Evolutionary conservation across 345 rosid genomes (phyloP), one percentile per base, ranked within the genome.

Genomic region (Garcia nutans): DNA sequence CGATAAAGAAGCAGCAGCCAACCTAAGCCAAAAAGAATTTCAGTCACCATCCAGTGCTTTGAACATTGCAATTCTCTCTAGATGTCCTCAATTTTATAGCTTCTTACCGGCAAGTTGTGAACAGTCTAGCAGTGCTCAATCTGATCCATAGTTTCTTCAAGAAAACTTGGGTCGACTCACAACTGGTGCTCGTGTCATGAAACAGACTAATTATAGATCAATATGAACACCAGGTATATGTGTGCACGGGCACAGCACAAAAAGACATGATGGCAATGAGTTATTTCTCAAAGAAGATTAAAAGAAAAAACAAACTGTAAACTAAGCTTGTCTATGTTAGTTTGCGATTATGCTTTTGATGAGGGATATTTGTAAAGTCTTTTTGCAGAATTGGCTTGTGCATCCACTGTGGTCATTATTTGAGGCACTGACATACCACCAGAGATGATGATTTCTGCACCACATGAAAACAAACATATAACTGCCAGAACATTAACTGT

Each of bases 341-440:
- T 42, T 2, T 16, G 1, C 23, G 10, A 3, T 42, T 20, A 65
- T 20, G n/a, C 52, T 65, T 10, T n/a, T 41, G 69, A 28, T n/a
- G 69, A 65, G 16, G 69, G 50, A 47, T 8, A 65, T 65, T 65
- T 65, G 52, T 6, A 20, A 41, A 41, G 69, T 42, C 50, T 19
- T 8, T 52, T 22, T 41, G 69, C 50, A 41, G 28, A 50, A 41
- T 19, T 65, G 49, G 52, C 24, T 65, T 42, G 50, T 65, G 69
- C 13, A 20, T 65, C 52, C 50, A 8, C 8, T 65, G 69, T 42
- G 50, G 69, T 41, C 49, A 67, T 45, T 55, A 84, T 68, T 75
- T 82, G 86, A 70, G 96, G 96, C 52, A 91, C 83, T 8, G 91
- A 91, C 89, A 89, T 86, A 59, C 91, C 91, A 44, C 92, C 91